These are phyloP conservation scores for Chenopodium album DNA, from an alignment of 148 eudicot species.

Conservation along the genomic window DNA sequence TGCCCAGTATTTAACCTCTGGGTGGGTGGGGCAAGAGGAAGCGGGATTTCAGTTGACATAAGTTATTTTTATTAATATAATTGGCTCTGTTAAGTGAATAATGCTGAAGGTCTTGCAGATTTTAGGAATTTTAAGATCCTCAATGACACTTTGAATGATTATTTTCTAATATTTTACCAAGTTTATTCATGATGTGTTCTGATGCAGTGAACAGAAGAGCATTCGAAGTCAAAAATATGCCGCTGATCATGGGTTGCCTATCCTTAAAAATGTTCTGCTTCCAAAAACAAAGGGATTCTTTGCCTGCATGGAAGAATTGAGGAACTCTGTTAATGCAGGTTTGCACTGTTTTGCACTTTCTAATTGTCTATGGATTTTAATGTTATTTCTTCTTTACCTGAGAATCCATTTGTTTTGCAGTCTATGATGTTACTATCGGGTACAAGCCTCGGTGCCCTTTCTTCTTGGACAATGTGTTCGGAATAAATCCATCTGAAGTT, in stretches of 20 bases:
- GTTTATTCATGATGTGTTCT: background rate
- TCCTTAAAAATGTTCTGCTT: slow-evolving; percentile 76
- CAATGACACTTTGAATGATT: background rate
- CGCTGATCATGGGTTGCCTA: slow-evolving; percentile 71
- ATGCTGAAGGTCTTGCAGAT: too few species aligned
- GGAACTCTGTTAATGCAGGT: slow-evolving; percentile 86
- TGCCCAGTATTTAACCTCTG: background rate
- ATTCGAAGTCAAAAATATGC: slow-evolving; percentile 73
- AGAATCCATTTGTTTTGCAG: slow-evolving; percentile 41
- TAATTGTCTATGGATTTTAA: too few species aligned
- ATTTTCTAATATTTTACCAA: background rate
- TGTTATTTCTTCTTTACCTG: background rate
- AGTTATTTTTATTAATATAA: too few species aligned
- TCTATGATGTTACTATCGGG: slow-evolving; percentile 87
- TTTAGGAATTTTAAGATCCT: too few species aligned
- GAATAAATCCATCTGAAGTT: slow-evolving; percentile 83
- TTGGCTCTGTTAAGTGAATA: too few species aligned
- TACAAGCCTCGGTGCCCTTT: slow-evolving; percentile 73
- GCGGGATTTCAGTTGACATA: too few species aligned
- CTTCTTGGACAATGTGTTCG: slow-evolving; percentile 86
- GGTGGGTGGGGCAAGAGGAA: background rate
- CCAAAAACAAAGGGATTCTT: slow-evolving; percentile 84
- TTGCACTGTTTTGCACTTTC: background rate
- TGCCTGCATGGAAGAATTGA: slow-evolving; percentile 63
- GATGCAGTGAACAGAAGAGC: slow-evolving; percentile 76